These are phyloP conservation scores for Laguncularia racemosa DNA, from an alignment of 345 rosid species.

Conservation along the genomic window DNA sequence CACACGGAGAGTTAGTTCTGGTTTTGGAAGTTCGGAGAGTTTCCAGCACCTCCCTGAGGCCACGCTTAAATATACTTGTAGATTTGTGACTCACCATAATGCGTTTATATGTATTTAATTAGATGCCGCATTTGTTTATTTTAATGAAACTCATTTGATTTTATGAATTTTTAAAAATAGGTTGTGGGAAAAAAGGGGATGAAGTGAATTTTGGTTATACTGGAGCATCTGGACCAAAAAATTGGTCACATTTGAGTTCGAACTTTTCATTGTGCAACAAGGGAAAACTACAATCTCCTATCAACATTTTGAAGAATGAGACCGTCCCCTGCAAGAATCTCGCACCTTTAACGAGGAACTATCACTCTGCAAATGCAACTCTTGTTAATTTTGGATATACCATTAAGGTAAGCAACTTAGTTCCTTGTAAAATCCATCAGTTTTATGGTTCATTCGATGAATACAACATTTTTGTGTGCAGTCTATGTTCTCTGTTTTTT, in stretches of 20 bases:
- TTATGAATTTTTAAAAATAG: background rate
- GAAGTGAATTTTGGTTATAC: slow-evolving; percentile 27
- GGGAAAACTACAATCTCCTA: slow-evolving; percentile 64
- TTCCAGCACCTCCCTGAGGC: too few relatives aligned
- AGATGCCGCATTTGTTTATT: too few relatives aligned
- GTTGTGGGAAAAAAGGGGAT: background rate
- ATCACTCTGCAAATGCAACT: slow-evolving; percentile 40
- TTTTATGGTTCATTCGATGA: background rate
- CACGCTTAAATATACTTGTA: too few relatives aligned
- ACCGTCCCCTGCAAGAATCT: slow-evolving; percentile 15
- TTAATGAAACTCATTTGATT: background rate
- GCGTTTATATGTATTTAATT: too few relatives aligned
- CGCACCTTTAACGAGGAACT: slow-evolving; percentile 25
- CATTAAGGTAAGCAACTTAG: slow-evolving; percentile 27
- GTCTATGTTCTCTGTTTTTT: too few relatives aligned
- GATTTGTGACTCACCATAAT: too few relatives aligned
- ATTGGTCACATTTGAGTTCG: slow-evolving; percentile 45
- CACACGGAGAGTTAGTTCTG: too few relatives aligned
- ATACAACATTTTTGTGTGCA: too few relatives aligned
- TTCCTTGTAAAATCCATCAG: background rate
- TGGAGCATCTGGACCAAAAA: slow-evolving; percentile 31
- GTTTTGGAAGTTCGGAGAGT: too few relatives aligned
- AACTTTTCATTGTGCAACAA: slow-evolving; percentile 27
- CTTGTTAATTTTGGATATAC: slow-evolving; percentile 32
- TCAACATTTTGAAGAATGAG: slow-evolving; percentile 34